phyloP scores from a whole-genome alignment of 2,329 filamentous ascomycete genomes.

The Lasiodiplodia citricola region DNA sequence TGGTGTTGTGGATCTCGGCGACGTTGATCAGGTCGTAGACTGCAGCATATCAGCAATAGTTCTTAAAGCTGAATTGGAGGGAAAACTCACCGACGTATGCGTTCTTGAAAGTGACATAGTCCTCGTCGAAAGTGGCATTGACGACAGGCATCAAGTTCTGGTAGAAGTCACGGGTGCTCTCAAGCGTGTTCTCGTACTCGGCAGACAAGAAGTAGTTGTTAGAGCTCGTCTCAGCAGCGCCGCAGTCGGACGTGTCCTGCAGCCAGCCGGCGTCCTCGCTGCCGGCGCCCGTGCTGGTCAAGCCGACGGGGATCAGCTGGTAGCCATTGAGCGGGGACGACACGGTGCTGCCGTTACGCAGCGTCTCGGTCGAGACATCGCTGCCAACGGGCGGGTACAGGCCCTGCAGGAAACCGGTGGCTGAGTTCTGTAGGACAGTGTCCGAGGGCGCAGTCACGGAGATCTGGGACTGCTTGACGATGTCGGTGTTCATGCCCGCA shows the following conservation, averaged over 20 bases:
- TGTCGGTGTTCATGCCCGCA: constrained; percentile 66
- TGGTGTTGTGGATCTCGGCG: constrained; percentile 66
- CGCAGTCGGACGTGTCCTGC: constrained; percentile 62
- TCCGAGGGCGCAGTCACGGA: constrained; percentile 74
- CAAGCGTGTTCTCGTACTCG: constrained; percentile 55
- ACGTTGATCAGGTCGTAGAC: constrained; percentile 69
- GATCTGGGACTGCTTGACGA: constrained; percentile 73
- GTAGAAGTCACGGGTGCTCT: constrained; percentile 61
- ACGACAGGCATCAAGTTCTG: constrained; percentile 56
- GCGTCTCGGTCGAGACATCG: constrained; percentile 59
- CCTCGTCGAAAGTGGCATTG: constrained; percentile 56
- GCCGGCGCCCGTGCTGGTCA: constrained; percentile 63
- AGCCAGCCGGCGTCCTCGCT: constrained; percentile 64
- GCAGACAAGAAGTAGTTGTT: constrained; percentile 62
- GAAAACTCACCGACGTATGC: constrained; percentile 70
- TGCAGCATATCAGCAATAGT: constrained; percentile 26
- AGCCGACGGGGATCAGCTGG: constrained; percentile 79
- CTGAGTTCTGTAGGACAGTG: constrained; percentile 79
- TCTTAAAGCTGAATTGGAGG: constrained; percentile 12
- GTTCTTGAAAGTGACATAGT: constrained; percentile 63
- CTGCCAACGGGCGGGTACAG: constrained; percentile 79
- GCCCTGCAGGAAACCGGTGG: constrained; percentile 79
- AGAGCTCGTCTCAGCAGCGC: constrained; percentile 61
- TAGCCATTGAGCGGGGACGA: constrained; percentile 76
- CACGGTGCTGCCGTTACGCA: constrained; percentile 73